Base-by-base conservation (phyloP, 2,329 filamentous ascomycete species). In the Fusarium sarcochroum region DNA sequence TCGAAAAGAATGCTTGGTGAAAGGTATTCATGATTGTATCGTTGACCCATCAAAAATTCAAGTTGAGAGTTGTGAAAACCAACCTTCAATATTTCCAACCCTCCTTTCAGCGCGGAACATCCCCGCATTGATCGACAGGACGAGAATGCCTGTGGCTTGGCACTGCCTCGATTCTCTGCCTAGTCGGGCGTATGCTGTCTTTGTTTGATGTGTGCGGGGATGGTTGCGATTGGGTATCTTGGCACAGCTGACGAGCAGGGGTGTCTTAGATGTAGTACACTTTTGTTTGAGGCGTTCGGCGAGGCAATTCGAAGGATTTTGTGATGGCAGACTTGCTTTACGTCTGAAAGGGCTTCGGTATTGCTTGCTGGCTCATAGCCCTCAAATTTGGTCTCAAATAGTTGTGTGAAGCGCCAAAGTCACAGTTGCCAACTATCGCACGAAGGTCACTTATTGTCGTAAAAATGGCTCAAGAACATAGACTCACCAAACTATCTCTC, bases 1-100 rank as follows among this genome's bases (percentile, higher is more conserved):
- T 64, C 0, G 59, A 64, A 23, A 65, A 65, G 14, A 54, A 65
- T 1, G 62, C 59, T 54, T 54, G 14, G 17, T 63, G 61, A 4
- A 64, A 17, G 23, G 48, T 40, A 38, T 66, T 11, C 63, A 66
- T 66, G 7, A 15, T 47, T 27, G 13, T 7, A 30, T 27, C 1
- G 8, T 10, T 13, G 1, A 6, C 21, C 3, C 2, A 13, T 13
- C 5, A 23, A 21, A 25, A 3, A 14, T 17, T 25, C 30, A 11
- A 21, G 40, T 44, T 41, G 40, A n/a, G 18, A 34, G 35, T 2
- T n/a, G 30, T 17, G 8, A 20, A 15, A 25, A 13, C n/a, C n/a
- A 11, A 15, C 5, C 7, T 5, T 45, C 20, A 30, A 13, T 32
- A 20, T n/a, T 15, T 20, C 32, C 21, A n/a, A 30, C 18, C 34